Base-by-base conservation (phyloP, 495 filamentous ascomycete genomes). In the Neohortaea acidophila region DNA sequence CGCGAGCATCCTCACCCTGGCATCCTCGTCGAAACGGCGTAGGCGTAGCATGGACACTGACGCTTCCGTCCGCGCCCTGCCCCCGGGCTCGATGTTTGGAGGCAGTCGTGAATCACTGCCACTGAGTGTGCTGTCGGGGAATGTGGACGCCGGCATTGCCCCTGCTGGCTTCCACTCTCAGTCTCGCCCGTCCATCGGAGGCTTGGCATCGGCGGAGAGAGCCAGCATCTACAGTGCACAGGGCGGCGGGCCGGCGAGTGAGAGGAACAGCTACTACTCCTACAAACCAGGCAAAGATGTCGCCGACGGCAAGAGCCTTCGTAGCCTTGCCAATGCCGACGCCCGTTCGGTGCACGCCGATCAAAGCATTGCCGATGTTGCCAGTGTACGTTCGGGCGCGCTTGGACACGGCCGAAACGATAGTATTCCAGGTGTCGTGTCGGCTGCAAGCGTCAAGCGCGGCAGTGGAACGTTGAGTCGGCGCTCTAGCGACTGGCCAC, bases 1-100 rank as follows among this genome's bases (percentile, higher is more conserved):
- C 54, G 89, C 89, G 0, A 94, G 85, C 13, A 87, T 96, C 41
- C 70, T 97, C 19, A 97, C 89, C 0, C 69, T 97, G n/a, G 89
- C 89, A 1, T 94, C 85, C 4, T 94, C 86, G 0, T 93, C 85
- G 15, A 92, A 94, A 56, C 78, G 83, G 30, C 79, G 89, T 14
- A 68, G 89, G 26, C 81, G 84, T 43, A 92, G 84, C 0, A 69
- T 94, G 51, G 89, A 97, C 57, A 96, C 91, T 0, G 87, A 96
- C 57, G 91, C 91, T 2, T 94, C 85, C 0, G 79, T 94, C 13
- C 83, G 89, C 29, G 89, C 84, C 2, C 68, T 97, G 18, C 83
- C 89, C 1, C 89, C 89, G 0, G 91, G 84, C 0, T 92, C 84
- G 0, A 61, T 94, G 1, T 97, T 84, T 66, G 89, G 89, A 14